Conservation (phyloP, 148 eudicot genomes). For the Spergularia marina region DNA sequence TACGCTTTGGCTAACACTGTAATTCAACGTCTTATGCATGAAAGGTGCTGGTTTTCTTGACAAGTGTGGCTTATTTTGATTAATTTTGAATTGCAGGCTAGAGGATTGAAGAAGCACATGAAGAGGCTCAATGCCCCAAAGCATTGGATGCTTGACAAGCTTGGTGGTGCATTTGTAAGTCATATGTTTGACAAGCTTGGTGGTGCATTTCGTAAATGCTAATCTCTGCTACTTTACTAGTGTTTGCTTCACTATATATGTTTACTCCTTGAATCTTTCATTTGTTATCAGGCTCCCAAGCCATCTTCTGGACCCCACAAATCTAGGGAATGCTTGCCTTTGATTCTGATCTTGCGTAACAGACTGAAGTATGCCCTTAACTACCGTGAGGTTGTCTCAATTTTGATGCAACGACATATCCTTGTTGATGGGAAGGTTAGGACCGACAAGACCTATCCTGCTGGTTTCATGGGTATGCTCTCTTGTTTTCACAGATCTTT, state of each 20-base stretch:
- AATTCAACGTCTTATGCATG: too few species aligned
- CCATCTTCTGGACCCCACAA: slow-evolving; percentile 66
- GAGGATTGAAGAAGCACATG: slow-evolving; percentile 62
- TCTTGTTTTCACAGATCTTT: background rate
- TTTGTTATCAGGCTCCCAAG: slow-evolving; percentile 44
- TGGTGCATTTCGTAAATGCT: slow-evolving; percentile 29
- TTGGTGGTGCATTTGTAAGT: slow-evolving; percentile 49
- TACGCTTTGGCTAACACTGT: too few species aligned
- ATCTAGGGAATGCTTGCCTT: slow-evolving; percentile 55
- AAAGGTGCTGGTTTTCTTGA: too few species aligned
- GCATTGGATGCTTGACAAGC: slow-evolving; percentile 61
- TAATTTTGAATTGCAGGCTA: slow-evolving; percentile 29
- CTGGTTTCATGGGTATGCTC: slow-evolving; percentile 59
- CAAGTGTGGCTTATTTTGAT: background rate
- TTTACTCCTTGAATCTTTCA: background rate
- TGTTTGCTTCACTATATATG: background rate
- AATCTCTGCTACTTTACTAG: too few species aligned
- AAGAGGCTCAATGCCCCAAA: slow-evolving; percentile 67
- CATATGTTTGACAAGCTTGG: slow-evolving; percentile 55
- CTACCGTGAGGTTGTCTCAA: slow-evolving; percentile 44
- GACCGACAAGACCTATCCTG: slow-evolving; percentile 39
- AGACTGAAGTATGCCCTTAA: slow-evolving; percentile 52
- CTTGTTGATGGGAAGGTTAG: slow-evolving; percentile 53
- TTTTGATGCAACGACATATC: slow-evolving; percentile 53
- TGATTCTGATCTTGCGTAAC: slow-evolving; percentile 47